These are phyloP conservation scores for Gossypium mustelinum DNA, from an alignment of 345 rosid genomes.

Conservation along the genomic window DNA sequence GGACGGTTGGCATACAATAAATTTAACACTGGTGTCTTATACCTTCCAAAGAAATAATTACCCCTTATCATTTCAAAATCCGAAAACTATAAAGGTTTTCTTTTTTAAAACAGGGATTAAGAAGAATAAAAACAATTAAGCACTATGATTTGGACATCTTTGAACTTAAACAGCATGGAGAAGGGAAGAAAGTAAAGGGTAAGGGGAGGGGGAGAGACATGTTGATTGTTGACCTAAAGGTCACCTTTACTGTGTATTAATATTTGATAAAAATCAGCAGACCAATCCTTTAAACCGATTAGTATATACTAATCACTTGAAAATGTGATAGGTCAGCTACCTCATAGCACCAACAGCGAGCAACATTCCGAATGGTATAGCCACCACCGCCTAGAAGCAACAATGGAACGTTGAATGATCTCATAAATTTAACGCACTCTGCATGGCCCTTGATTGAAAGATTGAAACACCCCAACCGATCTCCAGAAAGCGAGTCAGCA, in stretches of 20 bases:
- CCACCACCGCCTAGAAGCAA: constrained; percentile 70
- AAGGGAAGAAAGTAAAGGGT: neutral
- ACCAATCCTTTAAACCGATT: neutral
- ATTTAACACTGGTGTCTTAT: neutral
- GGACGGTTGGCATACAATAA: neutral
- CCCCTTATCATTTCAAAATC: neutral
- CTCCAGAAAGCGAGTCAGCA: constrained; percentile 67
- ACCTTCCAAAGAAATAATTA: neutral
- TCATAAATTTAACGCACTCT: constrained; percentile 65
- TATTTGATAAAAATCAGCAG: neutral
- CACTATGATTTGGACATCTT: neutral
- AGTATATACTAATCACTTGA: neutral
- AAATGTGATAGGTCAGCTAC: constrained; percentile 21
- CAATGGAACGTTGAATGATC: constrained; percentile 69
- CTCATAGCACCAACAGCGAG: constrained; percentile 82
- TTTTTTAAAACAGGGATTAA: neutral
- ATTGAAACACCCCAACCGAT: constrained; percentile 66
- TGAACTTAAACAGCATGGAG: neutral
- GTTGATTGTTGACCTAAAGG: neutral
- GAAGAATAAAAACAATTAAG: neutral
- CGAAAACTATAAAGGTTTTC: neutral
- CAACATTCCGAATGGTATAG: constrained; percentile 68
- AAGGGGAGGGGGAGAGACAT: neutral
- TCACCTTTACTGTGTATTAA: neutral
- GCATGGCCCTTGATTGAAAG: constrained; percentile 73